Conservation (phyloP, 2,329 filamentous ascomycete genomes). For the Phoma sp. region DNA sequence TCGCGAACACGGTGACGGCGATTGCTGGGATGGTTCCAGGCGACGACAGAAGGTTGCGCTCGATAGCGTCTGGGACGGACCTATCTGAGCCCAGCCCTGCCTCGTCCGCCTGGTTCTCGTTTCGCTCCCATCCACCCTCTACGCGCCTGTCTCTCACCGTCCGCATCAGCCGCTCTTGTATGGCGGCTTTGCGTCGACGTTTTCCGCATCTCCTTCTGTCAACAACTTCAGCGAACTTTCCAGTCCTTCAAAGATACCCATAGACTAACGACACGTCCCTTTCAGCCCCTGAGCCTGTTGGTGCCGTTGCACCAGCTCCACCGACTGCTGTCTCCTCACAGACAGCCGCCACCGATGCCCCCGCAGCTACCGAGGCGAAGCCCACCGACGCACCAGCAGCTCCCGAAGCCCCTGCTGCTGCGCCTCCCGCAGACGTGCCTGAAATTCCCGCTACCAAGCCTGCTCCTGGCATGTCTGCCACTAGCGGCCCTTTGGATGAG, state of each 20-base stretch:
- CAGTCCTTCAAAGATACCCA: constrained; percentile 24
- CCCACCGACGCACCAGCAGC: constrained; percentile 17
- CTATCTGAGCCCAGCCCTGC: constrained; percentile 8
- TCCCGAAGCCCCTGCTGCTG: constrained; percentile 12
- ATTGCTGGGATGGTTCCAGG: constrained; percentile 29
- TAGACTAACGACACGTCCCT: constrained; percentile 32
- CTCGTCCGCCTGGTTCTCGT: not conserved
- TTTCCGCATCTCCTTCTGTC: not conserved
- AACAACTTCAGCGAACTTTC: constrained; percentile 9
- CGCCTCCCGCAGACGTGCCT: constrained; percentile 15
- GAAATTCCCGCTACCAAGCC: constrained; percentile 34
- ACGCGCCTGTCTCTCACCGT: not conserved
- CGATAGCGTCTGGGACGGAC: constrained; percentile 20
- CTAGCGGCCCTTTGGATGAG: constrained; percentile 48
- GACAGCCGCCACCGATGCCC: constrained; percentile 25
- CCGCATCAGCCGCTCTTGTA: not conserved
- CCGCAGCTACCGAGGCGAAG: constrained; percentile 29
- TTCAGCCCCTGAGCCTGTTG: constrained; percentile 44
- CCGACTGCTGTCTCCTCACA: constrained; percentile 38
- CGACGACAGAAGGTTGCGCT: constrained; percentile 29
- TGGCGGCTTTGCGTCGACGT: not conserved
- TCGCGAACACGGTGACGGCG: constrained; percentile 13
- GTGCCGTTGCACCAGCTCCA: constrained; percentile 38
- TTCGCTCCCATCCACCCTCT: not conserved
- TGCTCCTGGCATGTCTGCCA: constrained; percentile 50